Percentiles rank a stretch among this genome's conserved stretches.
Evolutionary conservation across 306 rosid genomes (phyloP).

Genomic region (Arachis stenosperma): DNA sequence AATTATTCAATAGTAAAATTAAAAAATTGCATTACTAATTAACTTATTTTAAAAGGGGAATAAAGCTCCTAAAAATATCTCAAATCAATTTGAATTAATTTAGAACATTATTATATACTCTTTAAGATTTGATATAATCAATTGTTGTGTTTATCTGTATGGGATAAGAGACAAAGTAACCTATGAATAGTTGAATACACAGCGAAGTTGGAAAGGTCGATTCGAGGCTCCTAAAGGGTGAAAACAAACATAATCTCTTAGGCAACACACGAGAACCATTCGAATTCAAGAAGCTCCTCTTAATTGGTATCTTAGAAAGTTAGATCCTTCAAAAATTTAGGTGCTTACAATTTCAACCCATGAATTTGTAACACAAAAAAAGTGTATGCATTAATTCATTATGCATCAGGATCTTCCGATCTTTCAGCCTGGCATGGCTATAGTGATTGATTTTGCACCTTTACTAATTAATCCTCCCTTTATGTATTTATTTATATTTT

Average conservation of each 20-base stretch:
- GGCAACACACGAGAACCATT: conserved; percentile 43
- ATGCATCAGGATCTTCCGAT: conserved; percentile 16
- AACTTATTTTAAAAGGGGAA: too few relatives aligned
- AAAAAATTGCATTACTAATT: too few relatives aligned
- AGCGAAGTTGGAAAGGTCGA: conserved; percentile 38
- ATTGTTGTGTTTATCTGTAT: neutral
- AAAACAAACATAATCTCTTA: conserved; percentile 24
- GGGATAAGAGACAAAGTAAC: conserved; percentile 15
- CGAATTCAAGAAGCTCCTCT: conserved; percentile 14
- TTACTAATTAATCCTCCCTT: neutral
- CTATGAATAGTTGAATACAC: neutral
- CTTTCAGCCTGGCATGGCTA: conserved; percentile 38
- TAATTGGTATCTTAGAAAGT: conserved; percentile 40
- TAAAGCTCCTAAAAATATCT: conserved; percentile 1
- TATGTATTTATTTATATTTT: conserved; percentile 6
- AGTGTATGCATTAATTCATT: conserved; percentile 18
- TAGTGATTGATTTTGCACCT: neutral
- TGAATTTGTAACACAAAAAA: conserved; percentile 28
- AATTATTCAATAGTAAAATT: too few relatives aligned
- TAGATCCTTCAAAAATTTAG: conserved; percentile 40
- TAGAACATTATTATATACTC: neutral
- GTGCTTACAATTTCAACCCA: conserved; percentile 48
- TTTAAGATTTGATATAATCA: conserved; percentile 11
- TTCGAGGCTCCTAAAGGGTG: conserved; percentile 33
- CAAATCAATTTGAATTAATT: neutral